Percentiles rank a stretch among this genome's conserved stretches.
These are phyloP conservation scores for Cryphonectria japonica DNA, from an alignment of 2,329 filamentous ascomycete species.

Conservation along the genomic window DNA sequence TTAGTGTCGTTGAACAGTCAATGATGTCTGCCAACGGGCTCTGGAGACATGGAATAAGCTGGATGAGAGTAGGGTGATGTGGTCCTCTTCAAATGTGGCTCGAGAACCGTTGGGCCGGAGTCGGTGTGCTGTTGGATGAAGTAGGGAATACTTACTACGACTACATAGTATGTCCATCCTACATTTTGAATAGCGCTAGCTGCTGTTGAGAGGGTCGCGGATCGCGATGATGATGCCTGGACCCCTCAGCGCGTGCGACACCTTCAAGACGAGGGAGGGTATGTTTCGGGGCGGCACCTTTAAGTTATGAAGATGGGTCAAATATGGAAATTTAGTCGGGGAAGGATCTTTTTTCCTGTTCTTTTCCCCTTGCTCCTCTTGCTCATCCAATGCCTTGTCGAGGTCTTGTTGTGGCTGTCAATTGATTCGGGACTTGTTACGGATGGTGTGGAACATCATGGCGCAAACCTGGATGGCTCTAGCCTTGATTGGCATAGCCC, in stretches of 20 bases:
- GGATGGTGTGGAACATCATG: not conserved
- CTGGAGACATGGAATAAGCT: not conserved
- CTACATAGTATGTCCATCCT: not conserved
- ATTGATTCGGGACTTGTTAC: not conserved
- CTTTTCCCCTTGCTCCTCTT: slow-evolving; percentile 2
- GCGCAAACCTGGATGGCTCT: not conserved
- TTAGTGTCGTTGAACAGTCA: not conserved
- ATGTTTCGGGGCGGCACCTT: slow-evolving; percentile 7
- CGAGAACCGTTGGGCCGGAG: not conserved
- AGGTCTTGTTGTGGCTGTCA: slow-evolving; percentile 6
- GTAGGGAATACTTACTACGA: not conserved
- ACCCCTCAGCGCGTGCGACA: slow-evolving; percentile 6
- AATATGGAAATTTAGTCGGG: slow-evolving; percentile 19
- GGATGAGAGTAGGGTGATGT: not conserved
- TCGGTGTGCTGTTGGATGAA: not conserved
- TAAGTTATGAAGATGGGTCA: not conserved
- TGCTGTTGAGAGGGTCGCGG: not conserved
- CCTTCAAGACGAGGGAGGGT: not conserved
- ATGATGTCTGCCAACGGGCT: not conserved
- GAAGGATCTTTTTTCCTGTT: not conserved
- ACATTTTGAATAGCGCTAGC: not conserved
- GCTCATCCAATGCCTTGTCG: slow-evolving; percentile 20
- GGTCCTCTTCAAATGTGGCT: not conserved
- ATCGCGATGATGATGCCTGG: not conserved
- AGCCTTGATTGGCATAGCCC: slow-evolving; percentile 16